A percentile compares a stretch with the other conserved stretches of the same genome.
phyloP scores from a whole-genome alignment of 495 filamentous ascomycete genomes.

The Annulohypoxylon moriforme region DNA sequence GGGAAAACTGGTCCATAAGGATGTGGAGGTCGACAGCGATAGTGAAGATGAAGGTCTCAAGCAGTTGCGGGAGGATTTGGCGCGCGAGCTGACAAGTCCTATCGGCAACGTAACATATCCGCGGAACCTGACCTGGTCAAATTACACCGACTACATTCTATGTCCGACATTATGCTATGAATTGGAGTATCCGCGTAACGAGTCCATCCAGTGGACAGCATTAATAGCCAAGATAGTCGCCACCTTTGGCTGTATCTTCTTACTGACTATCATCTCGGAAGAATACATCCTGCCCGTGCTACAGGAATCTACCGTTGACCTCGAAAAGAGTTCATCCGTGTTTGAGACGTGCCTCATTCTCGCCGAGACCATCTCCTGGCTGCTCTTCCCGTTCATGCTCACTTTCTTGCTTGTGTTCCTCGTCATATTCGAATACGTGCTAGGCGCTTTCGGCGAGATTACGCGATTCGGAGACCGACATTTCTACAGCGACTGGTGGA shows the following conservation, averaged over 20 bases:
- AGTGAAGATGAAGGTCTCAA: slow-evolving; percentile 63
- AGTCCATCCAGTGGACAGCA: slow-evolving; percentile 79
- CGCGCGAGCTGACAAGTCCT: slow-evolving; percentile 88
- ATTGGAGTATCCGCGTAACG: slow-evolving; percentile 90
- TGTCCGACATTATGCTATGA: slow-evolving; percentile 98
- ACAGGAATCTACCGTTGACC: slow-evolving; percentile 74
- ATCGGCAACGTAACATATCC: slow-evolving; percentile 92
- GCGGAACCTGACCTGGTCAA: slow-evolving; percentile 80
- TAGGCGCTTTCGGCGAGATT: slow-evolving; percentile 94
- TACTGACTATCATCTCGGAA: slow-evolving; percentile 89
- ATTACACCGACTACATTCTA: slow-evolving; percentile 88
- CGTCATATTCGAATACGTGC: slow-evolving; percentile 96
- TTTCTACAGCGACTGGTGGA: slow-evolving; percentile 99
- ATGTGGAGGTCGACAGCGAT: slow-evolving; percentile 38
- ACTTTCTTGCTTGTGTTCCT: slow-evolving; percentile 95
- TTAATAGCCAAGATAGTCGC: slow-evolving; percentile 87
- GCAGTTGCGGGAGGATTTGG: slow-evolving; percentile 84
- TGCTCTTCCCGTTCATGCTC: slow-evolving; percentile 97
- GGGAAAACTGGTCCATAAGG: slow-evolving; percentile 51
- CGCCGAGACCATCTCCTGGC: slow-evolving; percentile 89
- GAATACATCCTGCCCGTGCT: slow-evolving; percentile 96
- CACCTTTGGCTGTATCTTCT: slow-evolving; percentile 95
- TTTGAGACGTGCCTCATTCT: slow-evolving; percentile 81
- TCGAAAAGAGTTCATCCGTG: slow-evolving; percentile 67
- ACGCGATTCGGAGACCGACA: slow-evolving; percentile 94